Evolutionary conservation across 495 filamentous ascomycete genomes (phyloP), one percentile per base, ranked within the genome.

Genomic region (Letharia lupina): DNA sequence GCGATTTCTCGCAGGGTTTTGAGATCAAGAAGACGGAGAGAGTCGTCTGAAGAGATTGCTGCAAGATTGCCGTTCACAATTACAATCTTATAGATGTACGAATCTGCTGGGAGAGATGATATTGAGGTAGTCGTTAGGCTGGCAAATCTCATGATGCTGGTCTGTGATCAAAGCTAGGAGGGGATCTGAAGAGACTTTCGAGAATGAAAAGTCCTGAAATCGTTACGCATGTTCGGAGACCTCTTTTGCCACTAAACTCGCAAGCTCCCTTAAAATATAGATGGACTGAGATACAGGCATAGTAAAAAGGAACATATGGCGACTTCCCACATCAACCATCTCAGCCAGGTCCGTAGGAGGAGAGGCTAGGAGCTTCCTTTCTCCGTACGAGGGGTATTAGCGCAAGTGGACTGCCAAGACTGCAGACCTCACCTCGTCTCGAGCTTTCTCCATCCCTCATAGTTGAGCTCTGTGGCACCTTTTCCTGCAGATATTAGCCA

Each of bases 1-100:
- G 75, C 74, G 10, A 73, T 71, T 58, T 75, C 73, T 37, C 74
- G 65, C 45, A 84, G 74, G 59, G 72, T 69, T 28, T 75, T 62
- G 33, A 74, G 75, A 69, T 82, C 79, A 65, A 84, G 75, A 2
- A 82, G 63, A 35, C 81, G 79, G 57, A 84, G 71, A 15, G 82
- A 83, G 73, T 84, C 81, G 73, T 83, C 81, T n/a, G 82, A 84
- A 4, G 81, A 80, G 66, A 84, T 83, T 18, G 79, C 78, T 6
- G 81, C 82, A 61, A 84, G 77, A 8, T 68, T 65, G 18, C 39
- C 44, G 18, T 61, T 60, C 0, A 66, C 45, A 8, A 33, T 66
- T 9, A 77, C 70, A 60, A 83, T 74, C 9, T 76, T 75, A 69
- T 84, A 84, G 66, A 84, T 83, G 73, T 84, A 84, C 54, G 75